phyloP scores from a whole-genome alignment of 106 monocot species.

The Xerophyta viscosa region DNA sequence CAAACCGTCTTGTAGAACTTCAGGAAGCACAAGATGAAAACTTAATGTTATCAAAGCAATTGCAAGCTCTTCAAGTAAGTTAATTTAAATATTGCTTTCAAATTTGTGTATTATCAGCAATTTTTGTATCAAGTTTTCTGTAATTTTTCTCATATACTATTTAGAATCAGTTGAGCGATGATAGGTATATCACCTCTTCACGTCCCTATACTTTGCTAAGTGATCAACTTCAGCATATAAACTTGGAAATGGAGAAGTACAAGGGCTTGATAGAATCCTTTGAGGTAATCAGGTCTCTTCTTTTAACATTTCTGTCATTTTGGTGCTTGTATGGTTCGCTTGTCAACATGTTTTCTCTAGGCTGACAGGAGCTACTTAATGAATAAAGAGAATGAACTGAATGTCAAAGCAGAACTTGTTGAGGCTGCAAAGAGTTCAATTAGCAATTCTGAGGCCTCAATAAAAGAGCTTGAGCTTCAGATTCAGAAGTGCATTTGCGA shows the following conservation, averaged over 20 bases:
- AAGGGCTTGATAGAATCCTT: constrained; percentile 61
- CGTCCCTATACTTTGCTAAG: constrained; percentile 49
- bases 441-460: constrained; percentile 42
- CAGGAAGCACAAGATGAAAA: constrained; percentile 80
- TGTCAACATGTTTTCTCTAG: constrained; percentile 17
- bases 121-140: constrained; percentile 5
- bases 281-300: constrained; percentile 39
- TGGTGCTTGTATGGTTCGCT: no score
- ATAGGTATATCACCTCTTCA: constrained; percentile 63
- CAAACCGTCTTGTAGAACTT: constrained; percentile 75
- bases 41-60: constrained; percentile 50
- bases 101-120: neutral
- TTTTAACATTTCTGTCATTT: neutral
- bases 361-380: constrained; percentile 53
- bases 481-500: constrained; percentile 60
- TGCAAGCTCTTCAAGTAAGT: constrained; percentile 75
- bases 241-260: constrained; percentile 60
- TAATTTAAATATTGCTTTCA: constrained; percentile 2
- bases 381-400: constrained; percentile 63
- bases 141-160: neutral
- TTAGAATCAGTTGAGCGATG: constrained; percentile 79
- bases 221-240: constrained; percentile 64
- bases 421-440: constrained; percentile 42
- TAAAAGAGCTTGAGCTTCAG: constrained; percentile 62
- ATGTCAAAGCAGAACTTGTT: constrained; percentile 54